Conservation (phyloP, 352 stramenopile species). For the Pythium myriotylum region DNA sequence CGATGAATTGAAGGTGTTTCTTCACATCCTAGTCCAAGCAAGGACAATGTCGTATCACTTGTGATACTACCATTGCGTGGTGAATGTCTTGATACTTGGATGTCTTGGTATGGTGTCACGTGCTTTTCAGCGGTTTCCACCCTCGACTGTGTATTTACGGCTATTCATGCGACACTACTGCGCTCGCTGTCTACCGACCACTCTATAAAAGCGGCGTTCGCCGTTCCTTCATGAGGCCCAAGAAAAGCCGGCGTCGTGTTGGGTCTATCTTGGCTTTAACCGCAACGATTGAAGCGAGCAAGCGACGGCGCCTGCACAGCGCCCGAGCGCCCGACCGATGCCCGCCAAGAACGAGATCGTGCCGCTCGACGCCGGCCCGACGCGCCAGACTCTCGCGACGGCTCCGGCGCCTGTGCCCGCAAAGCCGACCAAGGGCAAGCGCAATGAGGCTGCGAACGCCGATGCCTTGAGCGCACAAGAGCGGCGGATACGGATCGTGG, state of each 20-base stretch:
- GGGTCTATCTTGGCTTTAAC: no score
- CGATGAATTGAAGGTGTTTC: slow-evolving; percentile 25
- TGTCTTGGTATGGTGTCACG: no score
- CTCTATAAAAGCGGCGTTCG: no score
- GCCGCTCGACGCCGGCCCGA: slow-evolving; percentile 42
- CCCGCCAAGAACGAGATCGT: slow-evolving; percentile 67
- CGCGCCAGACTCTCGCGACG: slow-evolving; percentile 14
- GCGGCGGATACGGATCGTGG: slow-evolving; percentile 51
- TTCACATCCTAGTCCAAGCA: neutral
- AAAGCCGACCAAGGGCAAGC: slow-evolving; percentile 13
- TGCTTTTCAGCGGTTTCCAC: no score
- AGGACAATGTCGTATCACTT: no score
- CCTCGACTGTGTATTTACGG: no score
- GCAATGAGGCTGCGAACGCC: slow-evolving; percentile 34
- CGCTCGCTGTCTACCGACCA: no score
- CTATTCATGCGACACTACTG: no score
- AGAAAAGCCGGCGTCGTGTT: no score
- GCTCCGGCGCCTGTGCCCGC: slow-evolving; percentile 18
- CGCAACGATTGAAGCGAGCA: neutral
- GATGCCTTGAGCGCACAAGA: slow-evolving; percentile 52
- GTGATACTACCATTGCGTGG: no score
- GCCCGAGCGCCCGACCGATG: slow-evolving; percentile 28
- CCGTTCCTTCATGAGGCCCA: no score
- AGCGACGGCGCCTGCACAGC: slow-evolving; percentile 14
- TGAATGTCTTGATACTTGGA: no score